phyloP scores from a whole-genome alignment of 306 rosid species.

The Pueraria montana region DNA sequence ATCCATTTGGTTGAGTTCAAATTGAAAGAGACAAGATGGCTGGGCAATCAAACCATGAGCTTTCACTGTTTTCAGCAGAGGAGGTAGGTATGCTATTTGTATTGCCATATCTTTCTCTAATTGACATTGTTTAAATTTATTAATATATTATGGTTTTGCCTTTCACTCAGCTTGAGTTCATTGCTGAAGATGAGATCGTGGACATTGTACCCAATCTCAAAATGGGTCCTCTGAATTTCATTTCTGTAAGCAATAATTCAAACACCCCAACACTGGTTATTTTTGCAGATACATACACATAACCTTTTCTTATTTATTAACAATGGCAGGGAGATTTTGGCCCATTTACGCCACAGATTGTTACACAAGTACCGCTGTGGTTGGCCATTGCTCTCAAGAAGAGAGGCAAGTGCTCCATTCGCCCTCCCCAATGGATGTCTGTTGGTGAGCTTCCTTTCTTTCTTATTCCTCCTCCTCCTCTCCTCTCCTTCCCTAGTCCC shows the following conservation, averaged over 20 bases:
- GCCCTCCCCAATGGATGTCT: constrained; percentile 86
- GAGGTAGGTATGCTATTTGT: constrained; percentile 57
- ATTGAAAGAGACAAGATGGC: constrained; percentile 51
- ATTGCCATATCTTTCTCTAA: background rate
- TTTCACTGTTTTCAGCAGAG: constrained; percentile 59
- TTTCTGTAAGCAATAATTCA: constrained; percentile 63
- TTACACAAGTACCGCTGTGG: constrained; percentile 86
- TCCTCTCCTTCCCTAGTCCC: background rate
- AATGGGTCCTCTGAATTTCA: constrained; percentile 81
- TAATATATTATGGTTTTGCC: constrained; percentile 28
- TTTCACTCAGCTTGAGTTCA: constrained; percentile 75
- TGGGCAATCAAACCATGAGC: constrained; percentile 56
- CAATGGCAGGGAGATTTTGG: constrained; percentile 90
- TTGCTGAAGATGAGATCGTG: constrained; percentile 80
- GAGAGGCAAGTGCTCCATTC: constrained; percentile 87
- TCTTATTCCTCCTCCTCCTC: background rate
- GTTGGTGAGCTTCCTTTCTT: constrained; percentile 68
- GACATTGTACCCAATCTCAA: constrained; percentile 88
- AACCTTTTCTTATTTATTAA: constrained; percentile 2
- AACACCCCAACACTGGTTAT: background rate
- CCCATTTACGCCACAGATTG: constrained; percentile 84
- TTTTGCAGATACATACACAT: background rate
- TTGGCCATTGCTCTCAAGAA: constrained; percentile 87
- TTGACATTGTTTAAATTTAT: constrained; percentile 21
- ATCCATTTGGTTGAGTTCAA: constrained; percentile 20